Evolutionary conservation across 2,329 filamentous ascomycete genomes (phyloP).

Genomic region (Epichloe coenophiala): DNA sequence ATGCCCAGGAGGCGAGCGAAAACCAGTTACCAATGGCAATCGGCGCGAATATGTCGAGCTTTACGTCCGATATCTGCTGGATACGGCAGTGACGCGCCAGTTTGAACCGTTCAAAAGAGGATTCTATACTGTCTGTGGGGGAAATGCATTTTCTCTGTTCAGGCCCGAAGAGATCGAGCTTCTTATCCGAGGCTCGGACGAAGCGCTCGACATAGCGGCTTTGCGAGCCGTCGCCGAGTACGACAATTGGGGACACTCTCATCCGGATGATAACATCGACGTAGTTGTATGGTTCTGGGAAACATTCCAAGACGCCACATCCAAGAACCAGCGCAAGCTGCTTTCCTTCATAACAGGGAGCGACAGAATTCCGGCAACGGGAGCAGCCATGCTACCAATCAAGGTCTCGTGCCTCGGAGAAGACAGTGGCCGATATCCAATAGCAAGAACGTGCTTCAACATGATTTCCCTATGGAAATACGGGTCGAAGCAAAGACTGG

Average conservation of each 20-base stretch:
- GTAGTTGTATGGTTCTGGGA: constrained; percentile 84
- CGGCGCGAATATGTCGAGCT: constrained; percentile 75
- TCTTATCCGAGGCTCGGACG: constrained; percentile 72
- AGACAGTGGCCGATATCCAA: constrained; percentile 62
- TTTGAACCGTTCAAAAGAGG: constrained; percentile 91
- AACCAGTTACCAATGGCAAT: constrained; percentile 71
- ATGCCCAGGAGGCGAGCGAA: constrained; percentile 57
- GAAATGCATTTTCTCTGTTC: constrained; percentile 78
- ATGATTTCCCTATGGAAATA: constrained; percentile 67
- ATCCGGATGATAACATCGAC: constrained; percentile 45
- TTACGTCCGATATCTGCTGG: constrained; percentile 69
- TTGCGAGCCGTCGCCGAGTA: constrained; percentile 67
- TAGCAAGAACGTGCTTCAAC: constrained; percentile 87
- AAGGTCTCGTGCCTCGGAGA: constrained; percentile 64
- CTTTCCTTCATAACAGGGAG: constrained; percentile 82
- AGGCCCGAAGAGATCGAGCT: constrained; percentile 86
- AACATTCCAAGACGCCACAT: constrained; percentile 52
- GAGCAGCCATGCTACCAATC: constrained; percentile 65
- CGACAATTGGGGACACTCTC: constrained; percentile 57
- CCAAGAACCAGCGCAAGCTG: constrained; percentile 61
- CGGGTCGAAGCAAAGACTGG: constrained; percentile 49
- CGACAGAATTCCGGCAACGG: constrained; percentile 80
- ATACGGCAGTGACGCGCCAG: constrained; percentile 63
- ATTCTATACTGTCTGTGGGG: constrained; percentile 87
- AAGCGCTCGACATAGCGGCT: constrained; percentile 63